A percentile compares a stretch with the other conserved stretches of the same genome.
Evolutionary conservation across 2,329 filamentous ascomycete genomes (phyloP).

Genomic region (Penicillium sp.): DNA sequence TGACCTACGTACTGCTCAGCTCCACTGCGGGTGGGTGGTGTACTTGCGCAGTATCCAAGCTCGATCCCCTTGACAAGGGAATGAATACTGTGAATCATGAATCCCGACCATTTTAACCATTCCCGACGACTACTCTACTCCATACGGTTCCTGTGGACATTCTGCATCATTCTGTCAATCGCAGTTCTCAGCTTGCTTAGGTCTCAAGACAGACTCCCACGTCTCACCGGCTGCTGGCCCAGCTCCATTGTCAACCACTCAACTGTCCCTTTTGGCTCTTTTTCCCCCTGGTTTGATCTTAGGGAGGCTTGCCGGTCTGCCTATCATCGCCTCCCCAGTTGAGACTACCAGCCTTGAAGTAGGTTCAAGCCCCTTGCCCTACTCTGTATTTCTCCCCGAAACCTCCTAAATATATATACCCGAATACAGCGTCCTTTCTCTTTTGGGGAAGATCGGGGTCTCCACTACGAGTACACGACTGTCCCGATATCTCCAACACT

Average conservation of each 20-base stretch:
- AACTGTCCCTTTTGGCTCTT: not conserved
- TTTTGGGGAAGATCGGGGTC: not conserved
- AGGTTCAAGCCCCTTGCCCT: not conserved
- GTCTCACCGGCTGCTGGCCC: slow-evolving; percentile 4
- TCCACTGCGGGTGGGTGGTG: not conserved
- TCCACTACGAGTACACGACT: not conserved
- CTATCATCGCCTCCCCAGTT: not conserved
- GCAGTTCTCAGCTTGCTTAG: not conserved
- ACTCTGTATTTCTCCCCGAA: no score
- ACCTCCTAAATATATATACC: not conserved
- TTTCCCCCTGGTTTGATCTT: not conserved
- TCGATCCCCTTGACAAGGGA: not conserved
- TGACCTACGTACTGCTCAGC: not conserved
- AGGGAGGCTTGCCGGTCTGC: not conserved
- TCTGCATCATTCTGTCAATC: not conserved
- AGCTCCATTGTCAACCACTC: slow-evolving; percentile 1
- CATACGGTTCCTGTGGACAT: not conserved
- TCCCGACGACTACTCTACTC: no score
- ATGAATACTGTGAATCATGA: no score
- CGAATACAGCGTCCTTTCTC: not conserved
- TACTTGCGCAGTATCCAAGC: slow-evolving; percentile 1
- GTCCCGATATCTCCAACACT: not conserved
- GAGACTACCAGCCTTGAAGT: not conserved
- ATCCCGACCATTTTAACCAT: not conserved
- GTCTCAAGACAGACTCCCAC: not conserved